Base-by-base conservation (phyloP, 768 basidiomycete species). In the Trametes gibbosa region DNA sequence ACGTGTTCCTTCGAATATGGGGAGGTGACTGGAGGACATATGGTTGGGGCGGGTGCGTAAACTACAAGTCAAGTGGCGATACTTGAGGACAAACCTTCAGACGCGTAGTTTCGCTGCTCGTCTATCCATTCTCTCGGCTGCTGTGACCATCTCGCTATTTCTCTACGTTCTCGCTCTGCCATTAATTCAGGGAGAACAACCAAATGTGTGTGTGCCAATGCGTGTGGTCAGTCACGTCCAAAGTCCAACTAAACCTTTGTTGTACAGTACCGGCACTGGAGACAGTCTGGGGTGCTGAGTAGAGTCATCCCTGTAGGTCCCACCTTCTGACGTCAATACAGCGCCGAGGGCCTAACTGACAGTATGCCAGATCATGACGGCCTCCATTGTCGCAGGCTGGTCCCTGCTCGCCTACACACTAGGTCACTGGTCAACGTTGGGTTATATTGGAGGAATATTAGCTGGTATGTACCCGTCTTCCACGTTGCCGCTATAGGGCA, bases 381-480 rank as follows among this genome's bases (percentile, higher is more conserved):
- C 77, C 1, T 84, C 86, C 0, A 90, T 88, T 58, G 81, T 91
- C 23, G 66, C 80, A 23, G 90, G 90, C 0, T 90, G 87, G 85
- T 76, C 85, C 21, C 69, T 84, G 19, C 77, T 87, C 27, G 78
- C 81, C 12, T 74, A 81, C 57, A 83, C 85, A 4, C 77, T 91
- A 23, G 85, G 85, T n/a, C 82, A 78, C 39, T 90, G 84, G 81
- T 82, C 89, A 14, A 72, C 66, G 63, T 65, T 91, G 48, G 90
- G 90, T 29, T 87, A 84, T 61, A 37, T 86, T 37, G 77, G 80
- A 66, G 86, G 89, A 2, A 70, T 79, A 7, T 75, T 89, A 47
- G 90, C 83, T 63, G 83, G 88, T 87, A 66, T 54, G 80, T 32
- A 27, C 35, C 4, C 53, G 5, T 55, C 4, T 17, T 2, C 5